phyloP scores from a whole-genome alignment of 352 stramenopile genomes.

The Pythium phragmiticola region DNA sequence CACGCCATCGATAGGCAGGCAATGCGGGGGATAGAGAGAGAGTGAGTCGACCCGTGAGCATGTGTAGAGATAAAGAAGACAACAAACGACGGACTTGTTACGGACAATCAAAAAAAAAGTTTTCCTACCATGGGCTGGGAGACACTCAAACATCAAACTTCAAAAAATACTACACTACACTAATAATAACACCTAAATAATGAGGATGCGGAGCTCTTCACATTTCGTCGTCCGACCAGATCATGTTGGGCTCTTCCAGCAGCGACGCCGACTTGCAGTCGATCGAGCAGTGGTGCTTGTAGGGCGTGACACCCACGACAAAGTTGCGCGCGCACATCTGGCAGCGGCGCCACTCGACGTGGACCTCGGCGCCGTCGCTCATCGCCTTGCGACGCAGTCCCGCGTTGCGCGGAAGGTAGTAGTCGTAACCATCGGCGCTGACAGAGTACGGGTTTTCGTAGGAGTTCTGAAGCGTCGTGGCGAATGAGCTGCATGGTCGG shows the following conservation, averaged over 20 bases:
- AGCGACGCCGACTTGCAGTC: constrained; percentile 77
- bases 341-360: constrained; percentile 44
- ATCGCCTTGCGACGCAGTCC: constrained; percentile 41
- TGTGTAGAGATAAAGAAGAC: no score
- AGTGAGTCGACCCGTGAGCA: no score
- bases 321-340: constrained; percentile 65
- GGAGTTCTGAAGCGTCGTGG: constrained; percentile 42
- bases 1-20: not conserved
- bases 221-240: constrained; percentile 9
- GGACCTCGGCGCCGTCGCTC: constrained; percentile 39
- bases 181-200: not conserved
- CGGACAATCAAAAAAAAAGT: not conserved
- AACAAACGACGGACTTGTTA: not conserved
- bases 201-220: not conserved
- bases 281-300: constrained; percentile 63
- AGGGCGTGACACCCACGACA: constrained; percentile 46
- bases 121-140: not conserved
- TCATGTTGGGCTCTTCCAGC: constrained; percentile 30
- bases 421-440: not conserved
- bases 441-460: not conserved
- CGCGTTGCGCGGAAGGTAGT: not conserved
- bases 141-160: no score
- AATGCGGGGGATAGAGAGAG: not conserved
- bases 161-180: constrained; percentile 1
- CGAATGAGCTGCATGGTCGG: constrained; percentile 64